Evolutionary conservation across 2,329 filamentous ascomycete species (phyloP).

Genomic region (Cytospora chrysosperma): DNA sequence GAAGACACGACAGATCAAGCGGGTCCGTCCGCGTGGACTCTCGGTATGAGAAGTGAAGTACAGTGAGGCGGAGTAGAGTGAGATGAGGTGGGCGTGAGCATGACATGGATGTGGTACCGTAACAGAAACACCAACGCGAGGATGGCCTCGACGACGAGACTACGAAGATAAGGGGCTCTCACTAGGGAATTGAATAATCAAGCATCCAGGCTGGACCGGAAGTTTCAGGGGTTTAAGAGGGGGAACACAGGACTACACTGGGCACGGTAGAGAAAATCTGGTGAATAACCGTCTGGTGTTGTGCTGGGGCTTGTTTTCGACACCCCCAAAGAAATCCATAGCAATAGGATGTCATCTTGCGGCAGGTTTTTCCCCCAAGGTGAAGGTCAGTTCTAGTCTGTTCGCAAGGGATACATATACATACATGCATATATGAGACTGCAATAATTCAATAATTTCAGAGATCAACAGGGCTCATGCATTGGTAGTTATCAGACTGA

Average conservation of each 20-base stretch:
- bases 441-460: too few species aligned
- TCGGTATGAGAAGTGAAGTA: neutral
- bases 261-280: neutral
- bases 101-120: neutral
- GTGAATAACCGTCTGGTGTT: neutral
- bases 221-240: neutral
- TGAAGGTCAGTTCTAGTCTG: neutral
- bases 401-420: neutral
- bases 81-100: conserved; percentile 3
- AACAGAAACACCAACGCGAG: neutral
- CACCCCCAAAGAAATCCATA: neutral
- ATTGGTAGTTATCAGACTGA: neutral
- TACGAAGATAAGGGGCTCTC: conserved; percentile 5
- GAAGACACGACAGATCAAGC: conserved; percentile 14
- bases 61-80: conserved; percentile 1
- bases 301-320: neutral
- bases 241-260: neutral
- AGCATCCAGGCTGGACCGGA: neutral
- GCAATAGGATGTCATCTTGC: neutral
- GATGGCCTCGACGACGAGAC: neutral
- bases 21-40: conserved; percentile 19
- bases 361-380: neutral
- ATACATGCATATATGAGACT: too few species aligned
- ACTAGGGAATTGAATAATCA: neutral
- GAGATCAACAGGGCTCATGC: neutral